Conservation (phyloP, 441 rosid species). For the Pelargonium australe region DNA sequence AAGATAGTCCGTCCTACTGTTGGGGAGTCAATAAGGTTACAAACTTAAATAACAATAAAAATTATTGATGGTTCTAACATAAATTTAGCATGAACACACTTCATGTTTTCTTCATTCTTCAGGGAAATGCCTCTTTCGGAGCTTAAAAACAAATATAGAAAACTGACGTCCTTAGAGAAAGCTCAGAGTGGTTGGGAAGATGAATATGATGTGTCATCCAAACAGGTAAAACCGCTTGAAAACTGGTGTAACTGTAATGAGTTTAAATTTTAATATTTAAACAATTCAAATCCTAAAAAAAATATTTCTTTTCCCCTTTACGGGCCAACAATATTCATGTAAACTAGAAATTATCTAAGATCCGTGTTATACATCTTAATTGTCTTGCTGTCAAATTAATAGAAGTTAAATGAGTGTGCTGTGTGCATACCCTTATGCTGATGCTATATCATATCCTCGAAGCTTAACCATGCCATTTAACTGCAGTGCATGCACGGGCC, state of each 20-base stretch:
- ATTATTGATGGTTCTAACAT: slow-evolving; percentile 10
- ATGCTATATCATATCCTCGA: neutral
- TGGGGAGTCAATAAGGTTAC: slow-evolving; percentile 91
- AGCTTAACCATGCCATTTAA: slow-evolving; percentile 14
- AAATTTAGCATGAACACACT: slow-evolving; percentile 14
- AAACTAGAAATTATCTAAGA: neutral
- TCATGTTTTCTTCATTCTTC: slow-evolving; percentile 16
- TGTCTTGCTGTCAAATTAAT: slow-evolving; percentile 2
- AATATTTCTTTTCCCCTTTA: neutral
- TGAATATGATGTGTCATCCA: slow-evolving; percentile 87
- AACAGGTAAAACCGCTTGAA: slow-evolving; percentile 52
- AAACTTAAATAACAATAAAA: neutral
- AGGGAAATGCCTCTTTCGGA: slow-evolving; percentile 93
- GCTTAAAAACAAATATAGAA: slow-evolving; percentile 77
- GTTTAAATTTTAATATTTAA: neutral
- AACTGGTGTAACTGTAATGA: neutral
- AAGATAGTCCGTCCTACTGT: slow-evolving; percentile 92
- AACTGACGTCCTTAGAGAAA: slow-evolving; percentile 64
- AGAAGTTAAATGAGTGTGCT: neutral
- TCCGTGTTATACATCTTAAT: neutral
- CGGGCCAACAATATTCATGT: too few relatives aligned
- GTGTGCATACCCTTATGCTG: slow-evolving; percentile 1
- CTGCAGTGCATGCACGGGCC: slow-evolving; percentile 99
- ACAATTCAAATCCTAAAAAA: neutral
- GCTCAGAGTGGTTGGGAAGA: slow-evolving; percentile 90